Evolutionary conservation across 2,329 filamentous ascomycete species (phyloP), one percentile per base, ranked within the genome.

Genomic region (Colletotrichum somersetense): DNA sequence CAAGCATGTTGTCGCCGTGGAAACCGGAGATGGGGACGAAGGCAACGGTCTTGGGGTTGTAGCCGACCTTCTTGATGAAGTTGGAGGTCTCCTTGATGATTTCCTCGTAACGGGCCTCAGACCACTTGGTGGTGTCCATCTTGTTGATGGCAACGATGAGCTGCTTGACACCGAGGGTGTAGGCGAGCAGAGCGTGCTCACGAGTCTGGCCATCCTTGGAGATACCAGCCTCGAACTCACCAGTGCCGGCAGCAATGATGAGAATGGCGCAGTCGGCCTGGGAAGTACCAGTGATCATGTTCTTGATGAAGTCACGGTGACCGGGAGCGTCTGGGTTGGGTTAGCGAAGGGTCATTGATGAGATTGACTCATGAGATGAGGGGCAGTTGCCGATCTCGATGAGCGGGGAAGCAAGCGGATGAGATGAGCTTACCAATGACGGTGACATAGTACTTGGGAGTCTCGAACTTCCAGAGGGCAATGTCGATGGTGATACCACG

Each of bases 181-280:
- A 98, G 87, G 96, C 96, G 84, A 99, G 95, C 82, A 99, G 94
- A 88, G 96, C 96, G 94, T 99, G 96, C 95, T 99, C 96, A 94
- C 96, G 96, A 81, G 96, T 99, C 94, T 99, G 96, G 87, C 96
- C 96, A 94, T 98, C 96, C 94, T 99, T 99, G 92, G 96, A 98
- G 93, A 99, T 99, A 98, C 96, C 96, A 93, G 96, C 96, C 92
- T 99, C 96, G 92, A 99, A 99, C 92, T 99, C 96, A 98, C 96
- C 96, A 94, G 95, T 97, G 91, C 96, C 96, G 83, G 96, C 95
- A 82, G 96, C 96, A 88, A 99, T 99, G 89, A 99, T 98, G 91
- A 99, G 95, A 87, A 99, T 94, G 84, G 96, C 96, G 89, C 96
- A 98, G 85, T 99, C 96, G 82, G 96, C 96, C 93, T 98, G 96